phyloP scores from a whole-genome alignment of 345 rosid species.

The Adansonia digitata region DNA sequence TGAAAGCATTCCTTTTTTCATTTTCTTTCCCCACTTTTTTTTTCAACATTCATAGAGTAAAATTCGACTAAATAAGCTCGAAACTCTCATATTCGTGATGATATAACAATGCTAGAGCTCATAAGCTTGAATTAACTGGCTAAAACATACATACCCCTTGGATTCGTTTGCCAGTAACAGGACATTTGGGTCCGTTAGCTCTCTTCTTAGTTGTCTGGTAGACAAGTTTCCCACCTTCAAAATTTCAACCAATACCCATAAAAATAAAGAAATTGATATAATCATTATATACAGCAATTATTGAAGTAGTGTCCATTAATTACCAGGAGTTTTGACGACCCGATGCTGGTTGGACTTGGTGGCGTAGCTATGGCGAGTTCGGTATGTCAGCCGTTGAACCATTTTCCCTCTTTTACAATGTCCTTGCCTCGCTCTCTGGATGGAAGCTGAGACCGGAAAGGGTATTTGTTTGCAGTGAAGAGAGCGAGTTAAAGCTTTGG shows the following conservation, averaged over 20 bases:
- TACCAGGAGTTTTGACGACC: slow-evolving; percentile 85
- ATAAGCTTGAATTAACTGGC: not conserved
- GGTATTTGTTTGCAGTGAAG: not conserved
- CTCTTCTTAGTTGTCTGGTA: slow-evolving; percentile 16
- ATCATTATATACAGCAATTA: not conserved
- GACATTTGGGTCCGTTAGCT: slow-evolving; percentile 15
- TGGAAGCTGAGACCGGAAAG: slow-evolving; percentile 6
- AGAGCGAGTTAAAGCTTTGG: not conserved
- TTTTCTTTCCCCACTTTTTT: not conserved
- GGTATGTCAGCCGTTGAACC: slow-evolving; percentile 88
- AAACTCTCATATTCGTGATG: not conserved
- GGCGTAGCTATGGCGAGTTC: slow-evolving; percentile 87
- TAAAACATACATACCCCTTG: not conserved
- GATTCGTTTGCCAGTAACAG: slow-evolving; percentile 13
- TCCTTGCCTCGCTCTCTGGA: not conserved
- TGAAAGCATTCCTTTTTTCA: not conserved
- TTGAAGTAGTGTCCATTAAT: not conserved
- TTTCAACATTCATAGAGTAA: not conserved
- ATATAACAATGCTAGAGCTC: not conserved
- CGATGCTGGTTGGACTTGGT: slow-evolving; percentile 92
- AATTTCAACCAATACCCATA: not conserved
- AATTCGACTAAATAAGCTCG: not conserved
- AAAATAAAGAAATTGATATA: not conserved
- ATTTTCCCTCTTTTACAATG: slow-evolving; percentile 33
- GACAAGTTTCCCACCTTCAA: slow-evolving; percentile 62